Evolutionary conservation across 768 basidiomycete species (phyloP), one percentile per base, ranked within the genome.

Genomic region (Rhodotorula toruloides): DNA sequence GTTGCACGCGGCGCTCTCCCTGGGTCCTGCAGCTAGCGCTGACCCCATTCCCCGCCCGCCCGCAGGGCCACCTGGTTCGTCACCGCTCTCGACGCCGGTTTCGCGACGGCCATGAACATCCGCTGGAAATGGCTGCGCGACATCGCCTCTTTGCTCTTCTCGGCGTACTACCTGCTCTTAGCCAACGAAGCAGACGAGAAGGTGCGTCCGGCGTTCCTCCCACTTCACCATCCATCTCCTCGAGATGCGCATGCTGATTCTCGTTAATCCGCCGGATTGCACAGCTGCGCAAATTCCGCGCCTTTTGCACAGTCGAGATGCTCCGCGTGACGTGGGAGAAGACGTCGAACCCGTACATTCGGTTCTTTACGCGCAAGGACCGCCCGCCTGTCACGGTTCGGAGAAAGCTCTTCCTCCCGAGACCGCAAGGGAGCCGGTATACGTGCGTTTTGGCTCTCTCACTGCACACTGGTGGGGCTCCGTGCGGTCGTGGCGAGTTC

Each of bases 271-370:
- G 1, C 25, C 46, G 22, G 22, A 14, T 48, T 31, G 34, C 39
- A 42, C 75, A 97, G 92, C 83, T 99, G 58, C 87, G 93, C 63
- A 84, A 86, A 63, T 97, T 89, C 76, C 83, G 96, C 74, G 91
- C 94, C 31, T 85, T 93, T 0, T 92, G 91, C 54, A 96, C 94
- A 0, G 87, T 97, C 31, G 94, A 99, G 79, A 91, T 97, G 88
- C 83, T 99, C 31, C 86, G 96, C 5, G 82, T 84, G 25, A 97
- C 91, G 31, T 99, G 96, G 96, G 93, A 94, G 78, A 99, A 99
- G 81, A 90, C 91, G 0, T 82, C 83, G 3, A 94, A 98, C 78
- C 96, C 93, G 66, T 89, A 90, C 79, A 80, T 96, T 71, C 87
- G 88, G 37, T 76, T 87, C 32, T 70, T 88, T 48, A 85, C 80